Evolutionary conservation across 306 rosid species (phyloP).

Genomic region (Lagenaria siceraria): DNA sequence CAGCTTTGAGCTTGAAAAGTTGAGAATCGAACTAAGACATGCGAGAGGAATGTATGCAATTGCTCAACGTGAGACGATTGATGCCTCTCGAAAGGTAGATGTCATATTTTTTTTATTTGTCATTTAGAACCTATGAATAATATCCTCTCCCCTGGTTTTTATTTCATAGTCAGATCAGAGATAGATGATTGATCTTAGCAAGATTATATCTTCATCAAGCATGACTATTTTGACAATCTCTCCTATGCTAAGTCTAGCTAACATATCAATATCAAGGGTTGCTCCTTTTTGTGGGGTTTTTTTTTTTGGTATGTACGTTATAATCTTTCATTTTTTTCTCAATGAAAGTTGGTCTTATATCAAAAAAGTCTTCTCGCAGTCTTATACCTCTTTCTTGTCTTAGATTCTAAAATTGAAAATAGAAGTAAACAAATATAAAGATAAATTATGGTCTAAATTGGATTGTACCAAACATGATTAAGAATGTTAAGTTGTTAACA

Average conservation of each 20-base stretch:
- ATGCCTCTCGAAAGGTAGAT: conserved; percentile 66
- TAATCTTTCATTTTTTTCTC: too few relatives aligned
- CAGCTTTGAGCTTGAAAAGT: conserved; percentile 68
- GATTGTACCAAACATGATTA: too few relatives aligned
- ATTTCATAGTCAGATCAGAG: background rate
- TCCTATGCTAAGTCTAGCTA: background rate
- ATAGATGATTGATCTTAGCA: background rate
- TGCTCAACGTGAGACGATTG: conserved; percentile 61
- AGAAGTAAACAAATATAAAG: background rate
- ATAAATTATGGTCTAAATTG: background rate
- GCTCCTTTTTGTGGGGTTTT: too few relatives aligned
- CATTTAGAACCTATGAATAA: background rate
- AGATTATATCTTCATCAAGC: background rate
- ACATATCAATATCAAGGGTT: background rate
- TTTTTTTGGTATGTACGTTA: too few relatives aligned
- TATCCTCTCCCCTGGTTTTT: conserved; percentile 5
- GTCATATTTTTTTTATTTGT: conserved; percentile 3
- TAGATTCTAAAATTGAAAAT: too few relatives aligned
- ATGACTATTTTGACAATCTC: background rate
- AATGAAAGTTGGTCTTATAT: too few relatives aligned
- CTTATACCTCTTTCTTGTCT: too few relatives aligned
- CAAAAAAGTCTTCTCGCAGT: too few relatives aligned
- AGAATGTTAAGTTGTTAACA: too few relatives aligned
- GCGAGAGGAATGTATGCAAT: conserved; percentile 76
- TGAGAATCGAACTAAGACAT: conserved; percentile 79